Conservation (phyloP, 164 flowering plant genomes). For the Euptelea pleiosperma region DNA sequence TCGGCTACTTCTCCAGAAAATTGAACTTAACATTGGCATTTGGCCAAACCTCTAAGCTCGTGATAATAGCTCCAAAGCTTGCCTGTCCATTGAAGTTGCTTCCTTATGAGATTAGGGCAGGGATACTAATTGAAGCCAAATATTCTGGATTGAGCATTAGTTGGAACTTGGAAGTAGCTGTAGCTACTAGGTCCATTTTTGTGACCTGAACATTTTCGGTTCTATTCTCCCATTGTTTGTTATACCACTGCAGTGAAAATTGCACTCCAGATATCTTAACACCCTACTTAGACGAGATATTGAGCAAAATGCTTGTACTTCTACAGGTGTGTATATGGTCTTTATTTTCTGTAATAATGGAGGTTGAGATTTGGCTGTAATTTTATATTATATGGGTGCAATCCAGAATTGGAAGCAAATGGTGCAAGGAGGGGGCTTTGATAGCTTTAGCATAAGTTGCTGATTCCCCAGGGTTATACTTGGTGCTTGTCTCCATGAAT, state of each 20-base stretch:
- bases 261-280: conserved; percentile 94
- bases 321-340: conserved; percentile 91
- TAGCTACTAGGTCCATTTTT: too few species aligned
- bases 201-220: too few species aligned
- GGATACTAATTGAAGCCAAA: too few species aligned
- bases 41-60: conserved; percentile 99
- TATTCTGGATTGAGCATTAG: too few species aligned
- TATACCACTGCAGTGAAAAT: too few species aligned
- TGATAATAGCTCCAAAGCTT: conserved; percentile 86
- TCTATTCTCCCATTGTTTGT: too few species aligned
- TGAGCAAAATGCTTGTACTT: conserved; percentile 88
- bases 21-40: conserved; percentile 97
- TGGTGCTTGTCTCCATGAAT: too few species aligned
- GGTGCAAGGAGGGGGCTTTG: conserved; percentile 99
- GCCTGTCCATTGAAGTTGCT: conserved; percentile 86
- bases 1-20: conserved; percentile 89
- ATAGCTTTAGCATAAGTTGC: conserved; percentile 99
- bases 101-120: too few species aligned
- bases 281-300: conserved; percentile 90
- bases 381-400: neutral
- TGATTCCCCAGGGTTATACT: too few species aligned
- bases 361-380: neutral
- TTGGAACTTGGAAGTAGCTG: too few species aligned
- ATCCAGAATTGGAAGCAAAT: conserved; percentile 93
- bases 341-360: too few species aligned